phyloP scores from a whole-genome alignment of 2,329 filamentous ascomycete species.

The Pezicula neosporulosa region DNA sequence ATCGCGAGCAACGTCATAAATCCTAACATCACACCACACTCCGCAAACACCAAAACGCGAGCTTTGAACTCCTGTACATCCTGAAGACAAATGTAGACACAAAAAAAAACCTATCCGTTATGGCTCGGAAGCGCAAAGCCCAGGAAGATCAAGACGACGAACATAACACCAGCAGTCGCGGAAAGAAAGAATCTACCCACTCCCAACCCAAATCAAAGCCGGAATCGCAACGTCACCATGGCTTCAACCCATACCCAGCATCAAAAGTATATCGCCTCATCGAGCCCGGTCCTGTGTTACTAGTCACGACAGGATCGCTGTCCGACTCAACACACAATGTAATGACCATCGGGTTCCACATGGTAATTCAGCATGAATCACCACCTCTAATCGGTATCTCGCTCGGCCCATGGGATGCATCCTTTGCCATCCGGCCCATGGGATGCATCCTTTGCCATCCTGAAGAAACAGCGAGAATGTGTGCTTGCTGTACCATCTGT shows the following conservation, averaged over 20 bases:
- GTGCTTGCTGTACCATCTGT: conserved; percentile 30
- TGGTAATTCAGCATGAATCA: conserved; percentile 33
- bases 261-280: conserved; percentile 30
- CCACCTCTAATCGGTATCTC: conserved; percentile 30
- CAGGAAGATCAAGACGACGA: too few species aligned
- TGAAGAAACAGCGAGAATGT: conserved; percentile 23
- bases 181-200: too few species aligned
- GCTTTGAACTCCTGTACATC: too few species aligned
- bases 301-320: conserved; percentile 51
- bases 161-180: too few species aligned
- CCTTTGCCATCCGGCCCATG: too few species aligned
- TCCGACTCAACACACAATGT: conserved; percentile 63
- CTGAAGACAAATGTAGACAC: too few species aligned
- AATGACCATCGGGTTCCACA: conserved; percentile 36
- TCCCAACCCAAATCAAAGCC: neutral
- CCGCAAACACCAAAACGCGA: too few species aligned
- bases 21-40: too few species aligned
- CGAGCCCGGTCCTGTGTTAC: conserved; percentile 31
- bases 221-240: neutral
- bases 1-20: too few species aligned
- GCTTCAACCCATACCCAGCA: conserved; percentile 10
- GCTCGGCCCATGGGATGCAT: conserved; percentile 17
- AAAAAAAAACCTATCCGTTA: too few species aligned
- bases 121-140: too few species aligned
- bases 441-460: too few species aligned